phyloP scores from a whole-genome alignment of 2,329 filamentous ascomycete genomes.

The Emydomyces testavorans region DNA sequence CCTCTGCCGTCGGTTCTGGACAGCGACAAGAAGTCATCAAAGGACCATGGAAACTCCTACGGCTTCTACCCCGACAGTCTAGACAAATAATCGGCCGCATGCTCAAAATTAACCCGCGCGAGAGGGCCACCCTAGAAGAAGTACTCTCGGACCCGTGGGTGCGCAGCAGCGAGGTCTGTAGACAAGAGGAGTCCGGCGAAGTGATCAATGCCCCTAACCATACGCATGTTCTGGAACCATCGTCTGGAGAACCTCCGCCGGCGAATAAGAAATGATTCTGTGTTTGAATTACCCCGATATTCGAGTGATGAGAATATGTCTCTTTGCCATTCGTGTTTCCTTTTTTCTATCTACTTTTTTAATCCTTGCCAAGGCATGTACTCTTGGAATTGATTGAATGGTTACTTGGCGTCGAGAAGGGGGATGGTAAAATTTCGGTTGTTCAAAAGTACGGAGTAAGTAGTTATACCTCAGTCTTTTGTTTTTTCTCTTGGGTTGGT shows the following conservation, averaged over 20 bases:
- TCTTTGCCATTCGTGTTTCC: too few relatives aligned
- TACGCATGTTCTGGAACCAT: slow-evolving; percentile 70
- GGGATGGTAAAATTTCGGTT: background rate
- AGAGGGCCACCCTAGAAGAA: slow-evolving; percentile 72
- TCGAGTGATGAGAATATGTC: too few relatives aligned
- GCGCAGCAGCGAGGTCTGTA: slow-evolving; percentile 69
- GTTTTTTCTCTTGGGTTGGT: background rate
- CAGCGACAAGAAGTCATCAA: slow-evolving; percentile 63
- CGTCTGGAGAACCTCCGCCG: slow-evolving; percentile 15
- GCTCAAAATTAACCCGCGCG: slow-evolving; percentile 77
- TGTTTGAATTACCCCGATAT: background rate
- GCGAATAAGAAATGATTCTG: background rate
- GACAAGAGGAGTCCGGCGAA: slow-evolving; percentile 60
- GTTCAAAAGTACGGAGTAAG: background rate
- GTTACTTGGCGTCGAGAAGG: background rate
- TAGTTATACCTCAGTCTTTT: background rate
- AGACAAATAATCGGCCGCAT: slow-evolving; percentile 82
- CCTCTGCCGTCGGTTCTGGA: slow-evolving; percentile 19
- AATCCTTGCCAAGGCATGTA: too few relatives aligned
- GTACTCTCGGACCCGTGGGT: slow-evolving; percentile 85
- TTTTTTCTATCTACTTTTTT: too few relatives aligned
- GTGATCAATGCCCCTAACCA: slow-evolving; percentile 66
- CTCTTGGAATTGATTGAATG: too few relatives aligned
- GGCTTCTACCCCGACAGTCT: slow-evolving; percentile 78
- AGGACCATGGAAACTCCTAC: slow-evolving; percentile 80